A percentile compares a stretch with the other conserved stretches of the same genome.
These are phyloP conservation scores for Aethionema arabicum DNA, from an alignment of 345 rosid genomes.

Conservation along the genomic window DNA sequence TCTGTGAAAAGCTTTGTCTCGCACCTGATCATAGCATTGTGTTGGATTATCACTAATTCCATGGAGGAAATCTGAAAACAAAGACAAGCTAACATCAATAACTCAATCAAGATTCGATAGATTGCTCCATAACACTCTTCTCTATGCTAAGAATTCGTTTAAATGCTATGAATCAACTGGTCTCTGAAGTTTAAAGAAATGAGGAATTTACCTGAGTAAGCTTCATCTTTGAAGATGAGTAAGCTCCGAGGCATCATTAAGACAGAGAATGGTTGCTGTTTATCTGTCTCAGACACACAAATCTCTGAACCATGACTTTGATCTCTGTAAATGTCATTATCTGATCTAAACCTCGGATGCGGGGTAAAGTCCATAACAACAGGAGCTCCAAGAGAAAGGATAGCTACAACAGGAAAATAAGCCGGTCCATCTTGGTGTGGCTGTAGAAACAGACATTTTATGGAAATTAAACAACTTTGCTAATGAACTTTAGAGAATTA, in stretches of 20 bases:
- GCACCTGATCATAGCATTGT: conserved; percentile 56
- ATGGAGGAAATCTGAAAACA: conserved; percentile 67
- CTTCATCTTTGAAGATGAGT: conserved; percentile 77
- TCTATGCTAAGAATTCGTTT: neutral
- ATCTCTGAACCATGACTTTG: conserved; percentile 28
- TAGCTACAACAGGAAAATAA: conserved; percentile 85
- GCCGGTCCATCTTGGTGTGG: conserved; percentile 98
- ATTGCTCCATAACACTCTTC: neutral
- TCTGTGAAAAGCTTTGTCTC: neutral
- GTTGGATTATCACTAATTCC: conserved; percentile 61
- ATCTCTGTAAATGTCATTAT: conserved; percentile 21
- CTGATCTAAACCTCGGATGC: conserved; percentile 53
- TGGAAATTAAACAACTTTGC: conserved; percentile 5
- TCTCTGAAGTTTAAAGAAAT: neutral
- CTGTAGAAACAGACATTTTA: conserved; percentile 44
- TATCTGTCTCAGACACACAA: conserved; percentile 30
- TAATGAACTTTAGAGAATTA: neutral
- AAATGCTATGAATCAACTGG: neutral
- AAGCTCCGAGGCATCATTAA: conserved; percentile 79
- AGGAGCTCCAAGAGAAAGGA: conserved; percentile 79
- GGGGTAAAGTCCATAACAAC: conserved; percentile 85
- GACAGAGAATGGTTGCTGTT: conserved; percentile 56
- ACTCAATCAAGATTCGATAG: neutral
- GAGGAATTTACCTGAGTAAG: conserved; percentile 55
- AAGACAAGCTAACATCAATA: neutral